Evolutionary conservation across 163 green algal species (phyloP).

Genomic region (Scenedesmus sp.): DNA sequence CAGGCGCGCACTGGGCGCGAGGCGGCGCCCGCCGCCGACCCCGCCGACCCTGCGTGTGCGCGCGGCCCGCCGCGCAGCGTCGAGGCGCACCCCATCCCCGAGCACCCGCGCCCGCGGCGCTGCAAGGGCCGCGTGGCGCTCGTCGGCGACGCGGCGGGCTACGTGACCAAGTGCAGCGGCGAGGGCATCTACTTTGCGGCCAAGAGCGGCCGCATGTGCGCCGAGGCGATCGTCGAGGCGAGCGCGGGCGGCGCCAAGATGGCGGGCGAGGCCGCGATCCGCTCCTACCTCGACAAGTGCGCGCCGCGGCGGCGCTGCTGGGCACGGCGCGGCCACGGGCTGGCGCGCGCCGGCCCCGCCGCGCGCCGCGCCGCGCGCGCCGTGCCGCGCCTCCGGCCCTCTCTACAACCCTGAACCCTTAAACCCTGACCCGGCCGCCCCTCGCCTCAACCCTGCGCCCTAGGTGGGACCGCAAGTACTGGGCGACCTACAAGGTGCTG

Average conservation of each 20-base stretch:
- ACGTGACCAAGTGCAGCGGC: slow-evolving; percentile 99
- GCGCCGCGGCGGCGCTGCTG: no score
- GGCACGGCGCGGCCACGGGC: no score
- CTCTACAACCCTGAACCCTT: no score
- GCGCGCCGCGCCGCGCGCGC: no score
- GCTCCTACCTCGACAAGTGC: slow-evolving; percentile 96
- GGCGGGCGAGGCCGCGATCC: slow-evolving; percentile 88
- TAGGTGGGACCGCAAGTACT: slow-evolving; percentile 91
- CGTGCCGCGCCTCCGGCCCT: no score
- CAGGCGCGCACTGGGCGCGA: no score
- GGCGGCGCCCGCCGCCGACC: neutral
- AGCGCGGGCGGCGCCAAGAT: slow-evolving; percentile 84
- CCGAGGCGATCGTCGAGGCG: slow-evolving; percentile 95
- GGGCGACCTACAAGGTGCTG: slow-evolving; percentile 99
- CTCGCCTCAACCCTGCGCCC: no score
- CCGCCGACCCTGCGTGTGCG: neutral
- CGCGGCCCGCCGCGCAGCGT: slow-evolving; percentile 52
- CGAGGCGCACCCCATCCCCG: slow-evolving; percentile 97
- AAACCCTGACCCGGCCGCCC: no score
- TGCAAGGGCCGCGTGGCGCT: slow-evolving; percentile 88
- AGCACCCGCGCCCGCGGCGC: slow-evolving; percentile 95
- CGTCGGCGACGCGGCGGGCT: slow-evolving; percentile 97
- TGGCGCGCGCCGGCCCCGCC: no score
- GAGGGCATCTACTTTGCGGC: slow-evolving; percentile 99
- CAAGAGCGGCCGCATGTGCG: slow-evolving; percentile 97